A percentile compares a stretch with the other conserved stretches of the same genome.
phyloP scores from a whole-genome alignment of 2,329 filamentous ascomycete genomes.

The Aspergillus fructus region DNA sequence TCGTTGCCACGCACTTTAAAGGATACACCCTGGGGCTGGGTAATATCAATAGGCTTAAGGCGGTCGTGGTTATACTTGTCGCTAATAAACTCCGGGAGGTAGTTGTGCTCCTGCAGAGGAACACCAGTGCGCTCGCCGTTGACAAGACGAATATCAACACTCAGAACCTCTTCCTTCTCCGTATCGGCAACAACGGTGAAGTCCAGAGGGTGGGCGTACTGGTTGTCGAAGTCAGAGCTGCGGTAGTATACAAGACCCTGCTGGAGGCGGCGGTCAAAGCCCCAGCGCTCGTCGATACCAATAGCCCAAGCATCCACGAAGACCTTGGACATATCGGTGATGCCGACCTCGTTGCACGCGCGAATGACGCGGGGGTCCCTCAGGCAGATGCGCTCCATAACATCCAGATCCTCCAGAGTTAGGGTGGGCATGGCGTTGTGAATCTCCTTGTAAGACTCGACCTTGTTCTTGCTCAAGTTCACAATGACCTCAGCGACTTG shows the following conservation, averaged over 20 bases:
- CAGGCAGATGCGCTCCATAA: too few species aligned
- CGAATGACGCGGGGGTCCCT: too few species aligned
- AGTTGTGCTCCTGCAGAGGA: slow-evolving; percentile 58
- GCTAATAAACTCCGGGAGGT: slow-evolving; percentile 71
- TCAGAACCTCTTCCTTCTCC: slow-evolving; percentile 73
- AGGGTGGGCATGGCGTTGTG: too few species aligned
- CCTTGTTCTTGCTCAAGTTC: too few species aligned
- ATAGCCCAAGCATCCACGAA: slow-evolving; percentile 72
- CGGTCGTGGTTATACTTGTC: slow-evolving; percentile 70
- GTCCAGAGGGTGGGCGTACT: slow-evolving; percentile 88
- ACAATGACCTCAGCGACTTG: too few species aligned
- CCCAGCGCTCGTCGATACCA: slow-evolving; percentile 87
- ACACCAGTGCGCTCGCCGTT: too few species aligned
- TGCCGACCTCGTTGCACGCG: too few species aligned
- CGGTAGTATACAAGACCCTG: slow-evolving; percentile 96
- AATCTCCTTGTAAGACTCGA: too few species aligned
- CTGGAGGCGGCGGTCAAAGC: slow-evolving; percentile 74
- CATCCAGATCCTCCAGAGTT: too few species aligned
- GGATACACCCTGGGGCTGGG: slow-evolving; percentile 83
- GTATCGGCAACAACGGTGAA: slow-evolving; percentile 91
- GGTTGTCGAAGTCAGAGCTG: slow-evolving; percentile 72
- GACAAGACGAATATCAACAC: slow-evolving; percentile 78
- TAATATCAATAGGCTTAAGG: slow-evolving; percentile 83
- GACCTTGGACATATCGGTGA: too few species aligned
- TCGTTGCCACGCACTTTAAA: slow-evolving; percentile 74